Conservation (phyloP, 169 alveolate genomes). For the Plasmodium gonderi region DNA sequence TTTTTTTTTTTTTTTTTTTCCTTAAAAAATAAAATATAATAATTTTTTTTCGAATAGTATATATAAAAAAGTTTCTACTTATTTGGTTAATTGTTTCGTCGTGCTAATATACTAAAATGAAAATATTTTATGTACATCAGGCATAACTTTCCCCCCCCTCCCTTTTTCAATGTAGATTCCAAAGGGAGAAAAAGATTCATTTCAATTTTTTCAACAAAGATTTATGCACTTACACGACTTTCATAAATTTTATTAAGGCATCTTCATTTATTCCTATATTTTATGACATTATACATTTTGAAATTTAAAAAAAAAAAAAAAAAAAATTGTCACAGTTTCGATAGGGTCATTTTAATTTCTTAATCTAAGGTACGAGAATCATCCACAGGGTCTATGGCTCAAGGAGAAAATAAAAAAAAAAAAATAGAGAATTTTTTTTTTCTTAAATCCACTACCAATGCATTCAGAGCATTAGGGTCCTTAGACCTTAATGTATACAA, state of each 20-base stretch:
- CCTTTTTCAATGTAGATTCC: too few species aligned
- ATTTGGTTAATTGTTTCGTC: neutral
- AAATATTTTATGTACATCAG: too few species aligned
- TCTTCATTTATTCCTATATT: neutral
- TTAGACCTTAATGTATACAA: too few species aligned
- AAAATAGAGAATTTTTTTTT: neutral
- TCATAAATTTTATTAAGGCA: neutral
- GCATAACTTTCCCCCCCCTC: too few species aligned
- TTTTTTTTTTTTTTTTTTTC: too few species aligned
- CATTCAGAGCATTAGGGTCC: neutral
- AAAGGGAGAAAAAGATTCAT: too few species aligned
- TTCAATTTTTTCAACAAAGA: too few species aligned
- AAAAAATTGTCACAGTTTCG: neutral
- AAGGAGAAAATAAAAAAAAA: neutral
- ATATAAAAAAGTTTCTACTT: neutral
- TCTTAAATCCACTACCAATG: neutral
- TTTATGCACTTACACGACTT: neutral
- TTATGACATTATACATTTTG: neutral
- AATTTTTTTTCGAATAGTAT: neutral
- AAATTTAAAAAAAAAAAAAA: neutral
- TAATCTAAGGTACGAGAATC: neutral
- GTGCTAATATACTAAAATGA: neutral
- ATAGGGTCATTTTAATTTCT: neutral
- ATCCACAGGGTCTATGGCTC: neutral
- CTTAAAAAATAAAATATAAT: neutral